Conservation (phyloP, 1,139 yeast genomes). For the Pichia cactophila region DNA sequence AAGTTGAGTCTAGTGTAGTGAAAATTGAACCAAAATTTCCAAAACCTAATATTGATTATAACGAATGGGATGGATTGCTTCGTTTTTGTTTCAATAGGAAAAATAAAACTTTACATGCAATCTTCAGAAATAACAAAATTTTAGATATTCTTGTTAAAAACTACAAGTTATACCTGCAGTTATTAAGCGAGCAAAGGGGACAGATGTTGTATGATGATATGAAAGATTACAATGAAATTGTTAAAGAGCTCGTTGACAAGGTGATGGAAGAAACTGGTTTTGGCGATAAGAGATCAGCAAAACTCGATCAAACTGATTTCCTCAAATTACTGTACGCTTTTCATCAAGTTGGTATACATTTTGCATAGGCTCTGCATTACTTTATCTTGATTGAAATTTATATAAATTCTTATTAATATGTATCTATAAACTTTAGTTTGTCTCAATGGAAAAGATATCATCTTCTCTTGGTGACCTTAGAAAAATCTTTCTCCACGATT, state of each 20-base stretch:
- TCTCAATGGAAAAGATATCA: slow-evolving; percentile 11
- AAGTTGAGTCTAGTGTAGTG: slow-evolving; percentile 94
- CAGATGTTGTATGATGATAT: slow-evolving; percentile 48
- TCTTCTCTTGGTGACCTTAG: slow-evolving; percentile 37
- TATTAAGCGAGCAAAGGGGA: slow-evolving; percentile 43
- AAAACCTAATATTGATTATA: slow-evolving; percentile 83
- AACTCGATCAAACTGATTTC: slow-evolving; percentile 92
- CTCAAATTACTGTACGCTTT: slow-evolving; percentile 81
- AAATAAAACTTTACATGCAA: slow-evolving; percentile 88
- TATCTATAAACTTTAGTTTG: too few species aligned
- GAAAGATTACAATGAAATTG: slow-evolving; percentile 37
- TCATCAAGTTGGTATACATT: slow-evolving; percentile 95
- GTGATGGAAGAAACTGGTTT: slow-evolving; percentile 76
- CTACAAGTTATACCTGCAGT: slow-evolving; percentile 72
- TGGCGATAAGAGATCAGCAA: slow-evolving; percentile 83
- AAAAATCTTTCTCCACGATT: slow-evolving; percentile 70
- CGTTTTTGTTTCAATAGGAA: slow-evolving; percentile 89
- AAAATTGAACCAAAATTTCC: slow-evolving; percentile 87
- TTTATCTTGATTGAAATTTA: background rate
- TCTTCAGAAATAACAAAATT: slow-evolving; percentile 81
- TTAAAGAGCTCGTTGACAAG: slow-evolving; percentile 50
- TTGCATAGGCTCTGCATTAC: slow-evolving; percentile 46
- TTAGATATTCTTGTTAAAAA: slow-evolving; percentile 79
- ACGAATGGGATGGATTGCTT: slow-evolving; percentile 95
- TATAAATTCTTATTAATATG: background rate